These are phyloP conservation scores for Apiotrichum mycotoxinovorans DNA, from an alignment of 1,284 basidiomycete genomes.

Conservation along the genomic window DNA sequence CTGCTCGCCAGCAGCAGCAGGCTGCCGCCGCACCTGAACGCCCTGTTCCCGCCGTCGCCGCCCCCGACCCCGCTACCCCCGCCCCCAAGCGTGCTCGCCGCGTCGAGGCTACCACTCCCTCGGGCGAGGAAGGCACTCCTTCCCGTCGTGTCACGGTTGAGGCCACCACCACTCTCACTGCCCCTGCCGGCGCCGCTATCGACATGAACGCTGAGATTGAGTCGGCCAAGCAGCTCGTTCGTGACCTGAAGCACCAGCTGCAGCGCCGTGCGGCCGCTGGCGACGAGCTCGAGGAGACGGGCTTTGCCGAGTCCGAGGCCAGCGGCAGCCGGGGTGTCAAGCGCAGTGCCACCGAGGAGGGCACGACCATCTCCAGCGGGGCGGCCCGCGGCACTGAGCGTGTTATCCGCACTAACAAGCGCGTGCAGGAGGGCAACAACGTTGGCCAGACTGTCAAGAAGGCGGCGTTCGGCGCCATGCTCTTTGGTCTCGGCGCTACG, in stretches of 20 bases:
- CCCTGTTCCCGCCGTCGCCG: slow-evolving; percentile 13
- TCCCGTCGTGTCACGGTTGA: slow-evolving; percentile 37
- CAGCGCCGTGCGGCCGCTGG: slow-evolving; percentile 39
- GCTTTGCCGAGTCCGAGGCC: slow-evolving; percentile 24
- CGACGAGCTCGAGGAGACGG: slow-evolving; percentile 42
- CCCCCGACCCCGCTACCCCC: slow-evolving; percentile 24
- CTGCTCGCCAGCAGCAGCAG: not conserved
- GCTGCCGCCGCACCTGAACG: not conserved
- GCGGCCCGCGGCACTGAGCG: slow-evolving; percentile 26
- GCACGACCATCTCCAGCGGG: slow-evolving; percentile 32
- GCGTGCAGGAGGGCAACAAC: slow-evolving; percentile 26
- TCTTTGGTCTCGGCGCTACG: slow-evolving; percentile 46
- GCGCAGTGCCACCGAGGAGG: slow-evolving; percentile 40
- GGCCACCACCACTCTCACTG: slow-evolving; percentile 45
- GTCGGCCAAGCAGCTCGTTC: slow-evolving; percentile 46
- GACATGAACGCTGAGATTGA: slow-evolving; percentile 48
- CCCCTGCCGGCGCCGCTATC: slow-evolving; percentile 31
- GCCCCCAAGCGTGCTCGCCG: slow-evolving; percentile 39
- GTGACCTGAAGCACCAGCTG: slow-evolving; percentile 43
- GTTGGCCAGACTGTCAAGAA: slow-evolving; percentile 33
- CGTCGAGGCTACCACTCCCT: slow-evolving; percentile 5
- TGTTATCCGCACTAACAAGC: slow-evolving; percentile 40
- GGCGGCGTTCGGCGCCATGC: slow-evolving; percentile 43
- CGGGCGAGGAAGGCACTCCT: too few species aligned
- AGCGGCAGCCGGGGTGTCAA: slow-evolving; percentile 37